These are phyloP conservation scores for Phytopythium cucurbitacearum DNA, from an alignment of 352 stramenopile species.

Conservation along the genomic window DNA sequence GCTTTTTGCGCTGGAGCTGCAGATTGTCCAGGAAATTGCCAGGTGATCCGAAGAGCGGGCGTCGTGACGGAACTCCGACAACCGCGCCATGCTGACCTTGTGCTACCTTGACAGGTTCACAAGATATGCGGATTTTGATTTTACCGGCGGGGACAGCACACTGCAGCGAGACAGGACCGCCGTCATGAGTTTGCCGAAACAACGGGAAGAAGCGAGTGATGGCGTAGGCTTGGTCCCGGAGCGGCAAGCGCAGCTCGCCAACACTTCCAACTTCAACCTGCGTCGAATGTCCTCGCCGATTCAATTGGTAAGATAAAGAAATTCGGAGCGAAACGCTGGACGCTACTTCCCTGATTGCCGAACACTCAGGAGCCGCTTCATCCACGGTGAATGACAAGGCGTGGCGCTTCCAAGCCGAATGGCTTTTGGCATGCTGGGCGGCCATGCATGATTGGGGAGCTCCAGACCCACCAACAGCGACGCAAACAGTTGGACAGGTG, in stretches of 20 bases:
- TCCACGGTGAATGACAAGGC: slow-evolving; percentile 12
- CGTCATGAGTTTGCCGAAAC: slow-evolving; percentile 9
- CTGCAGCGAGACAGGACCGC: neutral
- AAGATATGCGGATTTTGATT: slow-evolving; percentile 28
- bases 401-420: slow-evolving; percentile 28
- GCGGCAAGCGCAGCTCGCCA: slow-evolving; percentile 15
- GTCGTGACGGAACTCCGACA: slow-evolving; percentile 1
- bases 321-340: neutral
- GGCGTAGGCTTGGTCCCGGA: slow-evolving; percentile 17
- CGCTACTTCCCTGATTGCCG: slow-evolving; percentile 3
- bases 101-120: slow-evolving; percentile 16
- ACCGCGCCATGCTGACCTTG: neutral
- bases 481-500: neutral
- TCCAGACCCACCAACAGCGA: slow-evolving; percentile 4
- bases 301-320: neutral
- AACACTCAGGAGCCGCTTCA: neutral
- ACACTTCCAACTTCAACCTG: slow-evolving; percentile 19
- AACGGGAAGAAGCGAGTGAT: slow-evolving; percentile 26
- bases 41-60: slow-evolving; percentile 8
- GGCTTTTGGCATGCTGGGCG: slow-evolving; percentile 24
- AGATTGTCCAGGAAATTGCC: slow-evolving; percentile 28
- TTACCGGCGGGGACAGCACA: slow-evolving; percentile 15
- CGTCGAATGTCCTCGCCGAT: too few species aligned
- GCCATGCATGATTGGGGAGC: slow-evolving; percentile 11
- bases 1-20: slow-evolving; percentile 34